phyloP scores from a whole-genome alignment of 371 early-diverging fungal species.

The Syncephalastrum contaminatum region DNA sequence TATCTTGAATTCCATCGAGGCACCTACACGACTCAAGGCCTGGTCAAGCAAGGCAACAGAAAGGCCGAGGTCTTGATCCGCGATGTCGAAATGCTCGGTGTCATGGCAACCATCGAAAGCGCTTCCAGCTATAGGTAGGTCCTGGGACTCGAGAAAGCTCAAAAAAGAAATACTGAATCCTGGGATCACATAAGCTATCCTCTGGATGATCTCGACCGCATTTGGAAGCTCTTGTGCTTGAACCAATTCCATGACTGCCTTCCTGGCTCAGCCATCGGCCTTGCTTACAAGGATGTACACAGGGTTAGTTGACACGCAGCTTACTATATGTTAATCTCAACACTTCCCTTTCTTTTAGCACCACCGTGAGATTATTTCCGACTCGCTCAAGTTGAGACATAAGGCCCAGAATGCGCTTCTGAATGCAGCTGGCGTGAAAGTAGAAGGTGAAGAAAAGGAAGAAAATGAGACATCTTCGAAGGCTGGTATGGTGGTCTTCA shows the following conservation, averaged over 20 bases:
- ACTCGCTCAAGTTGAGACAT: conserved; percentile 29
- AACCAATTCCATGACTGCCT: conserved; percentile 97
- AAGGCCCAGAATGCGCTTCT: conserved; percentile 26
- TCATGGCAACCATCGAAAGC: conserved; percentile 31
- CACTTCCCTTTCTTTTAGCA: conserved; percentile 17
- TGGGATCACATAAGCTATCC: conserved; percentile 56
- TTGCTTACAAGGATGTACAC: conserved; percentile 86
- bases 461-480: not conserved
- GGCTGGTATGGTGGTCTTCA: conserved; percentile 64
- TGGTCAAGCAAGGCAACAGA: conserved; percentile 84
- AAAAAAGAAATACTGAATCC: not conserved
- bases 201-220: conserved; percentile 62
- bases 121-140: conserved; percentile 11
- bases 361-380: conserved; percentile 41
- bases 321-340: not conserved
- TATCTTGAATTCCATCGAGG: conserved; percentile 94
- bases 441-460: not conserved
- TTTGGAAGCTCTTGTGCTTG: conserved; percentile 93
- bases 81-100: conserved; percentile 77
- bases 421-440: too few species aligned
- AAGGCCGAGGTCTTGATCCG: conserved; percentile 82
- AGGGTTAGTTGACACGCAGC: conserved; percentile 39
- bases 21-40: conserved; percentile 93
- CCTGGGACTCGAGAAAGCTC: not conserved
- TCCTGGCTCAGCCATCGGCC: conserved; percentile 90